phyloP scores from a whole-genome alignment of 352 stramenopile species.

The Phytophthora europaea region DNA sequence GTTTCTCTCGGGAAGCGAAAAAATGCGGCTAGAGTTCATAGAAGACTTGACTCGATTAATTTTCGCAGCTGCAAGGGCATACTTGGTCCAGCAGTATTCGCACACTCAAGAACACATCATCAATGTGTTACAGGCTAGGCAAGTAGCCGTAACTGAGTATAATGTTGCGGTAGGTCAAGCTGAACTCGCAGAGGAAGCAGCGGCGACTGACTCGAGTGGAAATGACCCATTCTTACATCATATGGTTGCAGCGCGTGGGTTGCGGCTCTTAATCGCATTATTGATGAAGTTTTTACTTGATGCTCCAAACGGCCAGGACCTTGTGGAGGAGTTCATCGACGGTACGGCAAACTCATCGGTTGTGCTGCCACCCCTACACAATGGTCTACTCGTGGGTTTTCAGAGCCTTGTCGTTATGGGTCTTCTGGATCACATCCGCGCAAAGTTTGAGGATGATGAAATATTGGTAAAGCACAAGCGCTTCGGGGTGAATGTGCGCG shows the following conservation, averaged over 20 bases:
- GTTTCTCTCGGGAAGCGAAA: slow-evolving; percentile 46
- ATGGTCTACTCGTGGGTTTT: slow-evolving; percentile 61
- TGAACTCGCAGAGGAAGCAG: slow-evolving; percentile 54
- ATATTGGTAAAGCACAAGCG: slow-evolving; percentile 59
- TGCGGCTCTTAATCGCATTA: slow-evolving; percentile 60
- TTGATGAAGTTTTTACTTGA: slow-evolving; percentile 66
- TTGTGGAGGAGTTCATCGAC: slow-evolving; percentile 65
- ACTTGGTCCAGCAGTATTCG: slow-evolving; percentile 52
- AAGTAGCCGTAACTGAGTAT: slow-evolving; percentile 47
- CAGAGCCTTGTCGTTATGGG: slow-evolving; percentile 62
- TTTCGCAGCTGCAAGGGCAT: slow-evolving; percentile 55
- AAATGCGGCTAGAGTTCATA: slow-evolving; percentile 65
- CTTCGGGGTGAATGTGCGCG: slow-evolving; percentile 66
- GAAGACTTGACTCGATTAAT: slow-evolving; percentile 63
- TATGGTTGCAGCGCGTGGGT: slow-evolving; percentile 42
- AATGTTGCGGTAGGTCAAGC: slow-evolving; percentile 50
- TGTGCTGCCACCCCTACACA: slow-evolving; percentile 54
- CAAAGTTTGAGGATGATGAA: slow-evolving; percentile 52
- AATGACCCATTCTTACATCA: slow-evolving; percentile 73
- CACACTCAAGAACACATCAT: slow-evolving; percentile 46
- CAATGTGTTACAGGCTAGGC: slow-evolving; percentile 54
- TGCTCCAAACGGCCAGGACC: slow-evolving; percentile 53
- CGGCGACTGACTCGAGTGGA: slow-evolving; percentile 42
- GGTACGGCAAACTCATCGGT: slow-evolving; percentile 38
- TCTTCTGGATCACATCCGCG: slow-evolving; percentile 64